Evolutionary conservation across 495 filamentous ascomycete species (phyloP), one percentile per base, ranked within the genome.

Genomic region (Tuber aestivum): DNA sequence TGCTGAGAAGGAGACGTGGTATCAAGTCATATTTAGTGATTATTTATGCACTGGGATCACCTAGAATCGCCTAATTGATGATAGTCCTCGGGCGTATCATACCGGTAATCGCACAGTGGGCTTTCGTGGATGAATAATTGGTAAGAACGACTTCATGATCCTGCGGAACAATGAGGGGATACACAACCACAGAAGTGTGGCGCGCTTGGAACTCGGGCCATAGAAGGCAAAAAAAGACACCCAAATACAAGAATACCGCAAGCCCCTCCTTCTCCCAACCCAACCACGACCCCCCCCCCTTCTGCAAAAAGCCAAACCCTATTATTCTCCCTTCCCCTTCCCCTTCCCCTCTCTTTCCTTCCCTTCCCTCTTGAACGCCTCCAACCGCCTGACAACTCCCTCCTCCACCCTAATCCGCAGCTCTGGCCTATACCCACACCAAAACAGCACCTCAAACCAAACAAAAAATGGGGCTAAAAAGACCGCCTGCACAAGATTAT

Each of bases 401-500:
- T 91, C 90, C 71, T 94, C 89, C 45, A 97, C 88, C 56, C 95
- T 88, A 70, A 88, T 87, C 85, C 93, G 92, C 82, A 99, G 85
- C 83, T 95, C 94, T 0, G 92, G 92, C 38, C 95, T 88, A 84
- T 98, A 99, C 9, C 95, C 95, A 73, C 95, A 90, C 81, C 87
- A 90, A 86, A 99, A 99, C 37, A 99, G 86, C 27, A 97, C 85
- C 86, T 99, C 95, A 83, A 99, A 91, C 92, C 95, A 99, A 42
- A 98, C 94, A 81, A 99, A 99, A 78, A 99, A 90, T n/a, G 95
- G 95, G 0, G 95, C 95, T n/a, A 98, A 87, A 76, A 99, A 91
- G 73, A 97, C 82, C 38, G 95, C 94, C 84, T 97, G 95, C 38
- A 94, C 87, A 45, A 97, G 84, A 81, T 97, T 98, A 84, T 97